phyloP scores from a whole-genome alignment of 1,139 yeast species.

The Saccharomyces hybrid region DNA sequence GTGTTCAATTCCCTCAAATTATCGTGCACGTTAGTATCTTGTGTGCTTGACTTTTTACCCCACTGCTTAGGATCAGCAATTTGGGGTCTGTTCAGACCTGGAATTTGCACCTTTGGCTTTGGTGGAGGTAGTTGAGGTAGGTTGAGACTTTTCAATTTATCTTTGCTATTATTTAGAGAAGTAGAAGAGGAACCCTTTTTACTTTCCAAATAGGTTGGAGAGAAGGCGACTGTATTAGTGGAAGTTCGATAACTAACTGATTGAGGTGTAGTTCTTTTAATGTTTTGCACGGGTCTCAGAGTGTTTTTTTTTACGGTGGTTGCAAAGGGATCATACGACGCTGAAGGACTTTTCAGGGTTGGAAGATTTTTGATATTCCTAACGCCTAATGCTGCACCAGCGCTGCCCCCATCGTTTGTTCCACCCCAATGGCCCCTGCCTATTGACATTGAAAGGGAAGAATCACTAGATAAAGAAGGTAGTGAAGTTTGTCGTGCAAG shows the following conservation, averaged over 20 bases:
- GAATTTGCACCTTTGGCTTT: constrained; percentile 32
- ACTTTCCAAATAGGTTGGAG: constrained; percentile 6
- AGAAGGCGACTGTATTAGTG: constrained; percentile 8
- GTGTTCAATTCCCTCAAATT: constrained; percentile 5
- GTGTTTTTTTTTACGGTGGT: not conserved
- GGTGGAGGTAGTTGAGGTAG: constrained; percentile 51
- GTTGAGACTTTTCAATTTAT: constrained; percentile 33
- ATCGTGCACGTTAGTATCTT: constrained; percentile 7
- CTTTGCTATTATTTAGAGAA: constrained; percentile 9
- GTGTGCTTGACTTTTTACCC: constrained; percentile 18
- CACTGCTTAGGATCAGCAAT: constrained; percentile 30
- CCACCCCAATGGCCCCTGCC: constrained; percentile 1
- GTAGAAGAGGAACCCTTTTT: constrained; percentile 7
- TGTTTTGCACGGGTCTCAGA: constrained; percentile 3
- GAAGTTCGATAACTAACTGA: not conserved
- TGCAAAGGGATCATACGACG: constrained; percentile 19
- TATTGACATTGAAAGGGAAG: constrained; percentile 17
- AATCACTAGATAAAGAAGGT: constrained; percentile 46
- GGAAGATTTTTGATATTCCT: constrained; percentile 22
- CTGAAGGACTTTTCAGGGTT: constrained; percentile 17
- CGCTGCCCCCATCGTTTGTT: constrained; percentile 17
- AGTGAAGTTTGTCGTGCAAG: constrained; percentile 34
- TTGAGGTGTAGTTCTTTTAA: constrained; percentile 2
- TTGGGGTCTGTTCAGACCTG: constrained; percentile 36
- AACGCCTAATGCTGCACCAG: constrained; percentile 18